These are phyloP conservation scores for Naegleria gruberi DNA, from an alignment of 208 protist species.

Conservation along the genomic window DNA sequence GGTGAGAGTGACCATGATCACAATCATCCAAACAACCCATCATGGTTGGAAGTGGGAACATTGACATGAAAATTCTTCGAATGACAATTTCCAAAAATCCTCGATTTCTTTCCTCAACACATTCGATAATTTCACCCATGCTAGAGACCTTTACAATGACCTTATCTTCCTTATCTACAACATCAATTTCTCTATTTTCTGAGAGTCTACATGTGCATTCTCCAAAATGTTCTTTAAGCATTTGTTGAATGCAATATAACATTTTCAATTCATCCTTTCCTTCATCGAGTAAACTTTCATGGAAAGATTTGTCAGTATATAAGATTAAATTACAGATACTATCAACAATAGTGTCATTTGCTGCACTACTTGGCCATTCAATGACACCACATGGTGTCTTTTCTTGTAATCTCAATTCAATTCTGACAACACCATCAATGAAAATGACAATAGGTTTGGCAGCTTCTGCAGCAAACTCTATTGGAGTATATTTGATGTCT, in stretches of 20 bases:
- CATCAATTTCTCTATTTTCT: background rate
- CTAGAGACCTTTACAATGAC: background rate
- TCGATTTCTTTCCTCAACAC: background rate
- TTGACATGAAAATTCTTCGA: background rate
- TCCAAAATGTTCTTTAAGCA: background rate
- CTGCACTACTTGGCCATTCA: background rate
- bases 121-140: background rate
- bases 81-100: background rate
- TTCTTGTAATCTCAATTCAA: background rate
- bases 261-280: conserved; percentile 7
- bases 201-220: background rate
- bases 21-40: conserved; percentile 8
- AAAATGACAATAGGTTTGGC: background rate
- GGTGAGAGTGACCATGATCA: background rate
- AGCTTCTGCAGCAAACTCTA: background rate
- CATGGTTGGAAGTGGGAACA: conserved; percentile 13
- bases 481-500: no score
- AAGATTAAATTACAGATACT: background rate
- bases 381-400: background rate
- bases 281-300: background rate
- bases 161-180: background rate
- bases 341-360: background rate
- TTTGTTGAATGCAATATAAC: conserved; percentile 10
- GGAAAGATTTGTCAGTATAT: background rate
- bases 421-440: background rate